Base-by-base conservation (phyloP, 305 asterid genomes). In the Fraxinus sp. region DNA sequence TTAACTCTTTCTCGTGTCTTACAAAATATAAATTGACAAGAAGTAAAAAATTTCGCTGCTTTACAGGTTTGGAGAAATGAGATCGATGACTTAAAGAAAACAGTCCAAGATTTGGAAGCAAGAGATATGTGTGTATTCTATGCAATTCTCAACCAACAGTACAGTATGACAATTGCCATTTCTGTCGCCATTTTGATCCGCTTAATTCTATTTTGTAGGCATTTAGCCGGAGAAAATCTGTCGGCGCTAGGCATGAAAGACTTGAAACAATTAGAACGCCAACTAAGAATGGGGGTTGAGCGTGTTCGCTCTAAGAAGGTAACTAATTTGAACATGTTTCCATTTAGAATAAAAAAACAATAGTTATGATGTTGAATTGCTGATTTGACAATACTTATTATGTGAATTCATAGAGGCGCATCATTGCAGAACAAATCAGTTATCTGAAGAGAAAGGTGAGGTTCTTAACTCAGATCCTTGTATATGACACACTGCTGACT, bases 251-350 rank as follows among this genome's bases (percentile, higher is more conserved):
- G 93, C 52, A 84, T 89, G 92, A 91, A 90, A 85, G 95, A 91
- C 68, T 36, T 90, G 88, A 91, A 91, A 74, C 92, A 89, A 57
- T 79, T 91, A 9, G 95, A 90, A 83, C 91, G 93, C 33, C 95
- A 91, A 32, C 9, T 91, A 66, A 85, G 90, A 78, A 80, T 85
- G 49, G 93, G 95, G 46, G 89, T 85, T 20, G 95, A 90, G 79
- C 89, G 95, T 35, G 59, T 91, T 79, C 93, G 93, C 57, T 86
- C 95, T 22, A 90, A 88, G 74, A 89, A 86, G 92, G 95, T 88
- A 62, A 55, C 20, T n/a, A 52, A 49, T n/a, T 64, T 7, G 14
- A 24, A 36, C 66, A 20, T 46, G 30, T 62, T 10, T 78, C 77
- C 80, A 3, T 62, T 64, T 24, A 24, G 10, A 7, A 26, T 26